Conservation (phyloP, 345 rosid genomes). For the Streptanthus diversifolius region DNA sequence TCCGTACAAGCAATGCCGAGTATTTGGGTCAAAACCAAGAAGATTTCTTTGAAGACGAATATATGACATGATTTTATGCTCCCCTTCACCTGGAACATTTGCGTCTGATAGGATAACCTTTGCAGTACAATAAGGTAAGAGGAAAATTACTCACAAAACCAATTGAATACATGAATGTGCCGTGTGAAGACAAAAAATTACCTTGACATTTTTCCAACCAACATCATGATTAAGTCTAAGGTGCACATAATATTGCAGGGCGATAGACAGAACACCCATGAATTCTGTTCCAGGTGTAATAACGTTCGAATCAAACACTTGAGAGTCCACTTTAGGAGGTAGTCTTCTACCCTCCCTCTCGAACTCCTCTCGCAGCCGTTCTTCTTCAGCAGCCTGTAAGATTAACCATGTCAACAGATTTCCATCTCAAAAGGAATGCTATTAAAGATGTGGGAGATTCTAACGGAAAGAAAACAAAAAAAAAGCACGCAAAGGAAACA, state of each 20-base stretch:
- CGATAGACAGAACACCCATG: conserved; percentile 77
- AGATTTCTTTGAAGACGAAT: conserved; percentile 83
- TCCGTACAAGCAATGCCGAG: conserved; percentile 83
- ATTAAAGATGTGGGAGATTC: not conserved
- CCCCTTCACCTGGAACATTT: conserved; percentile 95
- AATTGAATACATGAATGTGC: not conserved
- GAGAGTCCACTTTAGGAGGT: conserved; percentile 65
- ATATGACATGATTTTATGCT: conserved; percentile 86
- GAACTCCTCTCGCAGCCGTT: conserved; percentile 66
- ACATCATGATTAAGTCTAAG: conserved; percentile 71
- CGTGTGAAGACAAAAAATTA: conserved; percentile 19
- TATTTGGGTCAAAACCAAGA: conserved; percentile 79
- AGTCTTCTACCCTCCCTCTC: conserved; percentile 80
- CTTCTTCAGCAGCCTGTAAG: conserved; percentile 84
- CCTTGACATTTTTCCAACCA: conserved; percentile 89
- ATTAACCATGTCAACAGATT: conserved; percentile 15
- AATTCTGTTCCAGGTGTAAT: conserved; percentile 94
- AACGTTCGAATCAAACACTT: conserved; percentile 72
- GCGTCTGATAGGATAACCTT: conserved; percentile 94
- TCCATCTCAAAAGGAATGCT: not conserved
- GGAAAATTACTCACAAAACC: conserved; percentile 22
- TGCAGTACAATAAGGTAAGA: conserved; percentile 25
- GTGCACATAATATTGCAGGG: conserved; percentile 74
- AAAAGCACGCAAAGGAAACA: not conserved
- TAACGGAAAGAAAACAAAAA: not conserved